Conservation (phyloP, 2,329 filamentous ascomycete species). For the Xylariaceae sp. region DNA sequence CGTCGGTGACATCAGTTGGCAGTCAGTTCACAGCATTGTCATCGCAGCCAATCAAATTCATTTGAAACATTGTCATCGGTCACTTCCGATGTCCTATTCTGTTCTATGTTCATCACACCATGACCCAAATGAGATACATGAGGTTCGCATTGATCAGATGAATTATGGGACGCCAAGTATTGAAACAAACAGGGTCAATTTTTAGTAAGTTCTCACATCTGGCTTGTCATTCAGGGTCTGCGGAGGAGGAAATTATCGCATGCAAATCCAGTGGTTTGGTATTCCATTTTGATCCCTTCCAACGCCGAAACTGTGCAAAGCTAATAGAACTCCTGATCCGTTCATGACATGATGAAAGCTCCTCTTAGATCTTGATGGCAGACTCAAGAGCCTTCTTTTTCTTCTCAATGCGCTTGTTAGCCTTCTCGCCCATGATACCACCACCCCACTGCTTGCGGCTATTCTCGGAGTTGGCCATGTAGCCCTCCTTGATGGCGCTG, state of each 20-base stretch:
- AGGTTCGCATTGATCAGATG: too few relatives aligned
- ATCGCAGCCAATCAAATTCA: too few relatives aligned
- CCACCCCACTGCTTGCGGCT: constrained; percentile 93
- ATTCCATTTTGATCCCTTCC: constrained; percentile 35
- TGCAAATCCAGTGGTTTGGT: constrained; percentile 35
- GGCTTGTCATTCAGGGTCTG: constrained; percentile 25
- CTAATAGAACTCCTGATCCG: constrained; percentile 32
- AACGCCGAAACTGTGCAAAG: constrained; percentile 36
- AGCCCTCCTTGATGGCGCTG: constrained; percentile 95
- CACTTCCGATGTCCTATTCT: too few relatives aligned
- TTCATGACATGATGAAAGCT: constrained; percentile 24
- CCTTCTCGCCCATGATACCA: constrained; percentile 98
- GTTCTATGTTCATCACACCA: too few relatives aligned
- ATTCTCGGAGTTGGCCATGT: constrained; percentile 92
- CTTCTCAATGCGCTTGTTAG: constrained; percentile 72
- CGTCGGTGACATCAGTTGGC: too few relatives aligned
- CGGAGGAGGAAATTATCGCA: constrained; percentile 27
- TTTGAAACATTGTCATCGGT: too few relatives aligned
- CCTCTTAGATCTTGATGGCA: constrained; percentile 90
- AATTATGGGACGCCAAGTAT: too few relatives aligned
- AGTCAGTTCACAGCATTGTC: too few relatives aligned
- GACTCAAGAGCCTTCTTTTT: constrained; percentile 89
- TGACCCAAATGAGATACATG: too few relatives aligned
- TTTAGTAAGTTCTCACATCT: too few relatives aligned
- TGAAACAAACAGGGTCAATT: neutral